Percentiles rank a stretch among this genome's conserved stretches.
Evolutionary conservation across 768 basidiomycete species (phyloP).

Genomic region (Rhodocollybia butyracea): DNA sequence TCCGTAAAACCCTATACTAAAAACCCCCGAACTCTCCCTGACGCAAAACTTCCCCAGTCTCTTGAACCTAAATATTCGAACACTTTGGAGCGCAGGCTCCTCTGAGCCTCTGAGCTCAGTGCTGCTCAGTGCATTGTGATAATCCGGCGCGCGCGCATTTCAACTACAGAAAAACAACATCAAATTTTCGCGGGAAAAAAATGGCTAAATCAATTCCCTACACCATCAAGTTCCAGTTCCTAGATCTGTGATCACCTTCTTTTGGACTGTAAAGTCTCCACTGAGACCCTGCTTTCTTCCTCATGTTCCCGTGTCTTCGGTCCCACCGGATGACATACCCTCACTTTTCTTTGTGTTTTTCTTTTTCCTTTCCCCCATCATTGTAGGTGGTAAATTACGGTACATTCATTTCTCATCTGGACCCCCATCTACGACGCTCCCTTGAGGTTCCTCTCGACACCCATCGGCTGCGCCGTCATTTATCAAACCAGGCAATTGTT

Average conservation of each 20-base stretch:
- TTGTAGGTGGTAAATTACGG: neutral
- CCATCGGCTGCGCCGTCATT: neutral
- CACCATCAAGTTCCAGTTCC: slow-evolving; percentile 1
- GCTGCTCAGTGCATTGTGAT: too few relatives aligned
- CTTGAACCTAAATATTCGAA: too few relatives aligned
- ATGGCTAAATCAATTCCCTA: neutral
- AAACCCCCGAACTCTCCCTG: too few relatives aligned
- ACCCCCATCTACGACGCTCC: neutral
- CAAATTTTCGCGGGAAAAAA: neutral
- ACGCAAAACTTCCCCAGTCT: too few relatives aligned
- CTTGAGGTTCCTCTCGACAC: neutral
- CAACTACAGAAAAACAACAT: neutral
- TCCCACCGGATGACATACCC: slow-evolving; percentile 6
- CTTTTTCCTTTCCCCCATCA: neutral
- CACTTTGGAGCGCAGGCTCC: too few relatives aligned
- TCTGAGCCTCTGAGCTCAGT: too few relatives aligned
- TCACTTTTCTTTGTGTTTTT: neutral
- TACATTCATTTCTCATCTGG: neutral
- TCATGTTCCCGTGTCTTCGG: slow-evolving; percentile 4
- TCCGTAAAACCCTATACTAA: too few relatives aligned
- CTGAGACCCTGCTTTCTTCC: slow-evolving; percentile 3
- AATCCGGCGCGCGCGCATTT: too few relatives aligned
- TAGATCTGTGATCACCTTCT: neutral
- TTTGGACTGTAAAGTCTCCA: neutral
- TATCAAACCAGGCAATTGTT: slow-evolving; percentile 12